Evolutionary conservation across 169 alveolate species (phyloP).

Genomic region (Plasmodium gallinaceum): DNA sequence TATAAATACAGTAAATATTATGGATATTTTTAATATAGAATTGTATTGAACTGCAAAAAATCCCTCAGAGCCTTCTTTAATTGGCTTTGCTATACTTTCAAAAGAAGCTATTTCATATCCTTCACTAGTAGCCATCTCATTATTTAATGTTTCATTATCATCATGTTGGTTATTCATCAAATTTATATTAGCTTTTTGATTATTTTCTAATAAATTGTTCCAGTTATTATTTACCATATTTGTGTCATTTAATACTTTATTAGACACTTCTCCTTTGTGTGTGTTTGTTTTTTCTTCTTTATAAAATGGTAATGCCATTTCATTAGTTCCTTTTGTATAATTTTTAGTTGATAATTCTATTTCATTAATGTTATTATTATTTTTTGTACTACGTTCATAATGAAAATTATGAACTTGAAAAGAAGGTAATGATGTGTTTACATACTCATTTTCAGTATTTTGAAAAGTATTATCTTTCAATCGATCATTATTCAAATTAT

Average conservation of each 20-base stretch:
- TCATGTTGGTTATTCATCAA: neutral
- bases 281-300: too few relatives aligned
- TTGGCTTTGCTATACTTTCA: constrained; percentile 84
- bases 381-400: neutral
- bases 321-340: too few relatives aligned
- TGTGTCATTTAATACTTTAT: neutral
- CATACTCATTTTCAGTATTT: neutral
- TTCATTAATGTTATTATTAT: neutral
- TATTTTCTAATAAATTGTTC: neutral
- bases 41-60: constrained; percentile 89
- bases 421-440: neutral
- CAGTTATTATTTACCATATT: neutral
- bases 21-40: constrained; percentile 85
- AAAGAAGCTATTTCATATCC: constrained; percentile 31
- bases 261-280: neutral
- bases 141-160: neutral
- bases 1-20: constrained; percentile 79
- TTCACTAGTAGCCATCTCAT: neutral
- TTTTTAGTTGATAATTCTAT: too few relatives aligned
- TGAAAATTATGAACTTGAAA: neutral
- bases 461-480: neutral
- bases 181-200: neutral
- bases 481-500: neutral
- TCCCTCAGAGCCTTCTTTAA: constrained; percentile 92
- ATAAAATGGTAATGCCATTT: too few relatives aligned